phyloP scores from a whole-genome alignment of 306 rosid species.

The Prunus padus region DNA sequence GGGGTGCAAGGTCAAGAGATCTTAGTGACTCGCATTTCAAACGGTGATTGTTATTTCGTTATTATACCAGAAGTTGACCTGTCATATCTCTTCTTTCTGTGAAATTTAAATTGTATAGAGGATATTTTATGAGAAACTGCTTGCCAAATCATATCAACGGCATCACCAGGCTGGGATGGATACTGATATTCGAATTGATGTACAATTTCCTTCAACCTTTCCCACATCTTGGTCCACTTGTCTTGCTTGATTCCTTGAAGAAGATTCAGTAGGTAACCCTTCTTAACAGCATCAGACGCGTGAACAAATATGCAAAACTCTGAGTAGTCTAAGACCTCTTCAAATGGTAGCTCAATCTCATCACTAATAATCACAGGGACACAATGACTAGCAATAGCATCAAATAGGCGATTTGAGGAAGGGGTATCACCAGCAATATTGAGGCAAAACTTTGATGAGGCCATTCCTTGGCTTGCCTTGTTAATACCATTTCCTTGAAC shows the following conservation, averaged over 20 bases:
- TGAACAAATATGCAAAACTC: slow-evolving; percentile 63
- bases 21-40: slow-evolving; percentile 9
- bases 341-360: slow-evolving; percentile 82
- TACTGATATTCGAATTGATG: slow-evolving; percentile 70
- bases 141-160: slow-evolving; percentile 83
- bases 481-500: slow-evolving; percentile 58
- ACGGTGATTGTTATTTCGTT: slow-evolving; percentile 16
- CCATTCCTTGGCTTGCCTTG: slow-evolving; percentile 80
- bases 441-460: slow-evolving; percentile 77
- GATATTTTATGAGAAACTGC: slow-evolving; percentile 62
- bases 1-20: slow-evolving; percentile 20
- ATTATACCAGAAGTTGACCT: slow-evolving; percentile 41
- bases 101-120: slow-evolving; percentile 35
- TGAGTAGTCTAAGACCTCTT: slow-evolving; percentile 83
- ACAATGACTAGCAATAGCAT: slow-evolving; percentile 86
- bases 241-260: slow-evolving; percentile 58
- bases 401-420: slow-evolving; percentile 85
- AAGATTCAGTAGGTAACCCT: slow-evolving; percentile 66
- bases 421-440: slow-evolving; percentile 94
- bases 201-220: slow-evolving; percentile 59
- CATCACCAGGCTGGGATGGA: slow-evolving; percentile 72
- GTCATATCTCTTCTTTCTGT: slow-evolving; percentile 60
- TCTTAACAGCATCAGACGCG: slow-evolving; percentile 53
- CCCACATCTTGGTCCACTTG: slow-evolving; percentile 82
- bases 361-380: slow-evolving; percentile 89